Evolutionary conservation across 345 rosid species (phyloP), one percentile per base, ranked within the genome.

Genomic region (Kernera saxatilis): DNA sequence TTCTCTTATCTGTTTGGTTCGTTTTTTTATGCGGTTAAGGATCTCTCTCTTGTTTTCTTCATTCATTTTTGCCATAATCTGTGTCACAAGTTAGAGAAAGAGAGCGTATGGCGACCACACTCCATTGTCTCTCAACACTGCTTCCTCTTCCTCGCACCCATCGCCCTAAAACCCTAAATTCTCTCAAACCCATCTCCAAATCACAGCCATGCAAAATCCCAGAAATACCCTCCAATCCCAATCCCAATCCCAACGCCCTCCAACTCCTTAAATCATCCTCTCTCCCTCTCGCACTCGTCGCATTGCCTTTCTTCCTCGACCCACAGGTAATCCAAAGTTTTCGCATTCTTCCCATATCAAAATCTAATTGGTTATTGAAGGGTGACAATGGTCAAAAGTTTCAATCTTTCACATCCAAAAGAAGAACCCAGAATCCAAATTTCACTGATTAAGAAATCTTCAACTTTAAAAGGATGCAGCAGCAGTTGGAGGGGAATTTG

Each of bases 401-500:
- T 65, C 40, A 40, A 40, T 54, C 41, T 27, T 64, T 19, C 33
- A 44, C 53, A 62, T 29, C 29, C 12, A 17, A 8, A 19, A 17
- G 23, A 32, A 30, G 40, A 30, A 30, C 23, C 12, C 27, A 55
- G 1, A 21, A 69, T 43, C 26, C 17, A 6, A 51, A 13, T 15
- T 37, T 15, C 37, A 17, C 3, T 52, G 49, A 60, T 41, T 17
- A 41, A 40, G 65, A 60, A 21, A 40, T 1, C 12, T 8, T 1
- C 3, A 18, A 12, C 8, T 37, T 30, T 0, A 8, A 35, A 87
- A 90, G 97, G 93, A 86, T 80, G 98, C 97, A 22, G 36, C 84
- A 77, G 98, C 97, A 67, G 86, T 23, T 18, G 83, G 71, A 60
- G 97, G 97, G 17, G 89, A 87, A 70, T 86, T 85, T 33, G 98